Percentiles rank a stretch among this genome's conserved stretches.
Evolutionary conservation across 768 basidiomycete genomes (phyloP).

Genomic region (Pleurotus tuoliensis): DNA sequence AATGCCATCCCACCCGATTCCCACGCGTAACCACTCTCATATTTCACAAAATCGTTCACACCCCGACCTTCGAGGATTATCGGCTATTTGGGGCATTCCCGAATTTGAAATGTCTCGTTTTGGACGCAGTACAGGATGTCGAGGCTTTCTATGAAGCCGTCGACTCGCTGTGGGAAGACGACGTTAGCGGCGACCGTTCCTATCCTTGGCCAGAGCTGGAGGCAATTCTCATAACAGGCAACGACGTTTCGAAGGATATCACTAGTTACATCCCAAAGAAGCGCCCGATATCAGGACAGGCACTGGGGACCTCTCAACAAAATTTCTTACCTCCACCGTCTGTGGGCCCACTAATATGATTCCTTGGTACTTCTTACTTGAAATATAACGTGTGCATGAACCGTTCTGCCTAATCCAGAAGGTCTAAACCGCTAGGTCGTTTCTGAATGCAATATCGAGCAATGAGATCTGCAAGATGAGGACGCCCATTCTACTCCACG

Average conservation of each 20-base stretch:
- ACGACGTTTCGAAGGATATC: not conserved
- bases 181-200: not conserved
- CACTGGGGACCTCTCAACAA: not conserved
- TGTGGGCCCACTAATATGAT: too few relatives aligned
- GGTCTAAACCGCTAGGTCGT: too few relatives aligned
- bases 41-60: not conserved
- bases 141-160: not conserved
- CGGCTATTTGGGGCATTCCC: constrained; percentile 4
- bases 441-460: too few relatives aligned
- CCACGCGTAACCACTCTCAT: constrained; percentile 1
- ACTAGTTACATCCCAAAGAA: not conserved
- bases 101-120: not conserved
- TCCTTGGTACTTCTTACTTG: too few relatives aligned
- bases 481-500: too few relatives aligned
- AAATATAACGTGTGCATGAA: too few relatives aligned
- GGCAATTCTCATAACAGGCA: not conserved
- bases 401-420: too few relatives aligned
- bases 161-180: not conserved
- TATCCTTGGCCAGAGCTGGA: not conserved
- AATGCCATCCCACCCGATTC: not conserved
- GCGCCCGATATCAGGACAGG: not conserved
- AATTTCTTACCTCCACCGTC: too few relatives aligned
- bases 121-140: constrained; percentile 1
- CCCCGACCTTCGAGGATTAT: constrained; percentile 3
- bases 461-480: too few relatives aligned